Percentiles rank a stretch among this genome's conserved stretches.
Conservation (phyloP, 108 stramenopile genomes). For the Craspedostauros australis region DNA sequence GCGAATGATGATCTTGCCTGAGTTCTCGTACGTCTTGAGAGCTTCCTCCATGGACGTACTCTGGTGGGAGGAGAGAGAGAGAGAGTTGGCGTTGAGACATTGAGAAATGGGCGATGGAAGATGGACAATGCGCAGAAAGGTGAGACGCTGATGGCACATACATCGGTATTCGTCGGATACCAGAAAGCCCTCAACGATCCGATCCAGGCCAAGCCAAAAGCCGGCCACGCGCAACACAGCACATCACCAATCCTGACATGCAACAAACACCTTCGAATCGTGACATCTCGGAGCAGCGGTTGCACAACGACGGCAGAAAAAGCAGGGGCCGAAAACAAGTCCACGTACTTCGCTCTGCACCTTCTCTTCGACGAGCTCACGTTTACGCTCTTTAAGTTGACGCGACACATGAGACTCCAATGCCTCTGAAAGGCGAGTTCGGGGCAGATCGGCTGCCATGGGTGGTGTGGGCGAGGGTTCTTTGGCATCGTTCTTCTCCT, state of each 20-base stretch:
- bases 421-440: slow-evolving; percentile 79
- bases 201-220: no score
- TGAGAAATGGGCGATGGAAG: no score
- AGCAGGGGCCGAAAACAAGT: background rate
- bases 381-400: slow-evolving; percentile 41
- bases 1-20: slow-evolving; percentile 75
- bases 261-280: no score
- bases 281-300: background rate
- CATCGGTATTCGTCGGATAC: no score
- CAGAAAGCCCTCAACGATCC: no score
- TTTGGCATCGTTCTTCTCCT: slow-evolving; percentile 28
- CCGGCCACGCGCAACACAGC: no score
- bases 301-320: background rate
- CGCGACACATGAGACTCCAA: slow-evolving; percentile 64
- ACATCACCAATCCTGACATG: no score
- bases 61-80: slow-evolving; percentile 27
- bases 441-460: slow-evolving; percentile 70
- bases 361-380: slow-evolving; percentile 63
- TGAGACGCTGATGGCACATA: no score
- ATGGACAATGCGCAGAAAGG: no score
- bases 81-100: no score
- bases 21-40: slow-evolving; percentile 32
- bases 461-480: slow-evolving; percentile 52
- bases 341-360: slow-evolving; percentile 65
- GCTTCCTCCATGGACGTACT: slow-evolving; percentile 67